These are phyloP conservation scores for Grosmannia huntii DNA, from an alignment of 2,329 filamentous ascomycete genomes.

Conservation along the genomic window DNA sequence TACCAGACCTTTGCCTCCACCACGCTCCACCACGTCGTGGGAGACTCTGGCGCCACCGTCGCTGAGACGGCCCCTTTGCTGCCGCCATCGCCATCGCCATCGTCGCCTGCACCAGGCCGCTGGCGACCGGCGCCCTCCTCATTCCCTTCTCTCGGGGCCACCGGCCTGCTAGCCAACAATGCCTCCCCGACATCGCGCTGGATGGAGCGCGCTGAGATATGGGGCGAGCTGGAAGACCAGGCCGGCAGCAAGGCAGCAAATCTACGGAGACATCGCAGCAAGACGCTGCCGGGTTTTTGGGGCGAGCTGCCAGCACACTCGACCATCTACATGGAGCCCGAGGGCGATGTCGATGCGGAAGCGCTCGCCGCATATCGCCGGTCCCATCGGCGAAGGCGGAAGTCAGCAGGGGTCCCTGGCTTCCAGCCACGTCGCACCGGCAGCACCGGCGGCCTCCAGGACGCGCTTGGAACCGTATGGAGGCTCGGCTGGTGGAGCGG, in stretches of 20 bases:
- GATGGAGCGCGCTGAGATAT: slow-evolving; percentile 67
- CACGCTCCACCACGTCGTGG: not conserved
- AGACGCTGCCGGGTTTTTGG: slow-evolving; percentile 27
- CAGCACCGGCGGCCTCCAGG: slow-evolving; percentile 23
- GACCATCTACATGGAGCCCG: not conserved
- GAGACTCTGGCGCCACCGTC: not conserved
- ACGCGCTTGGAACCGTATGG: slow-evolving; percentile 38
- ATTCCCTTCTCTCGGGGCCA: not conserved
- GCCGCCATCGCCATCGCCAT: not conserved
- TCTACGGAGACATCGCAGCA: slow-evolving; percentile 30
- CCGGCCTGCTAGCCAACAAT: not conserved
- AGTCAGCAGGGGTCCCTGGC: slow-evolving; percentile 47
- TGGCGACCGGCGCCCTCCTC: slow-evolving; percentile 22
- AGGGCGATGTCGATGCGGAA: slow-evolving; percentile 13
- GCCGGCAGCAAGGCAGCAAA: slow-evolving; percentile 23
- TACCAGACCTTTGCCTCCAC: slow-evolving; percentile 34
- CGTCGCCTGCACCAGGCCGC: slow-evolving; percentile 19
- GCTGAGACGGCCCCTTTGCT: not conserved
- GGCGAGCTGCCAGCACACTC: slow-evolving; percentile 19
- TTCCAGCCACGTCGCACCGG: not conserved
- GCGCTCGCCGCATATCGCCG: slow-evolving; percentile 6
- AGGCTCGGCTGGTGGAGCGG: slow-evolving; percentile 41
- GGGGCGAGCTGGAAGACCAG: slow-evolving; percentile 76
- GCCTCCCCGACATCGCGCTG: slow-evolving; percentile 24
- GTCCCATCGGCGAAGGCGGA: slow-evolving; percentile 32